These are phyloP conservation scores for Hypoxylon crocopeplum DNA, from an alignment of 495 filamentous ascomycete species.

Conservation along the genomic window DNA sequence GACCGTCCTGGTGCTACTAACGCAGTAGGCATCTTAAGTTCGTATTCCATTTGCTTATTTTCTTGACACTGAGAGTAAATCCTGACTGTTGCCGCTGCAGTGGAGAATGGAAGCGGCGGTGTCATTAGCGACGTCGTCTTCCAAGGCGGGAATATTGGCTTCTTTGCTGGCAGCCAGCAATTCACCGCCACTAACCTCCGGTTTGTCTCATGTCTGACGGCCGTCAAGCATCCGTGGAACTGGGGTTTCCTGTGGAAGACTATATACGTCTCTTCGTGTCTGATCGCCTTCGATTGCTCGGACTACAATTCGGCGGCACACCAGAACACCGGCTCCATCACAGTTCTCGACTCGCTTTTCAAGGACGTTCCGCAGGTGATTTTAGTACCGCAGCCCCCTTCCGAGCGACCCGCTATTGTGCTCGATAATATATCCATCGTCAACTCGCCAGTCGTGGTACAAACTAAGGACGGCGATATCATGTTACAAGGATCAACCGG, in stretches of 20 bases:
- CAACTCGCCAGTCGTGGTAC: neutral
- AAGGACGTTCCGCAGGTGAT: neutral
- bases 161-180: slow-evolving; percentile 24
- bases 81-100: no score
- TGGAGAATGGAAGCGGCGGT: slow-evolving; percentile 52
- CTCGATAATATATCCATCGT: neutral
- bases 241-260: slow-evolving; percentile 37
- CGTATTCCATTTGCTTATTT: no score
- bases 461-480: neutral
- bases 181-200: slow-evolving; percentile 25
- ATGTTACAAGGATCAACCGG: neutral
- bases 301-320: neutral
- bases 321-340: neutral
- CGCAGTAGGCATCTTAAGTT: slow-evolving; percentile 47
- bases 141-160: slow-evolving; percentile 21
- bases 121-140: slow-evolving; percentile 37
- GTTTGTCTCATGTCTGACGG: slow-evolving; percentile 29
- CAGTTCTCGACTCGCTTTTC: neutral
- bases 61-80: no score
- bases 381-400: neutral
- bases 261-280: neutral
- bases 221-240: slow-evolving; percentile 59
- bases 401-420: neutral
- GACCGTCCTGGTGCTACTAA: neutral
- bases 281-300: neutral